phyloP scores from a whole-genome alignment of 768 basidiomycete genomes.

The Agaricus sinodeliciosus region DNA sequence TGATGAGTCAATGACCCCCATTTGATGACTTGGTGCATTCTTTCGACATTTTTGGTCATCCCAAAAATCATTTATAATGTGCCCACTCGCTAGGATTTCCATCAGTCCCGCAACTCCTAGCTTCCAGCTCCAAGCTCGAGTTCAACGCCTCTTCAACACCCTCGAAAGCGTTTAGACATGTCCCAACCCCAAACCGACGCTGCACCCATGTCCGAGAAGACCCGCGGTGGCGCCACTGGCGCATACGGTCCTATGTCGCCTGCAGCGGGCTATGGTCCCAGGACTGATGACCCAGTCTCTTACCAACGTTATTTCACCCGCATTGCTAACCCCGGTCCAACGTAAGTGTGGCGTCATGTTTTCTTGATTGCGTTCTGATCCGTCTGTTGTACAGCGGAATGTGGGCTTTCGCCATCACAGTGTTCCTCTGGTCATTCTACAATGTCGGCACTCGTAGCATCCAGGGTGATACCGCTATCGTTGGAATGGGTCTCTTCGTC shows the following conservation, averaged over 20 bases:
- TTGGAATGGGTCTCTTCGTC: slow-evolving; percentile 57
- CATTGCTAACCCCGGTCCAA: slow-evolving; percentile 12
- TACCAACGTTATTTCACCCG: slow-evolving; percentile 13
- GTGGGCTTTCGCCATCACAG: slow-evolving; percentile 53
- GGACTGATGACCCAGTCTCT: slow-evolving; percentile 12
- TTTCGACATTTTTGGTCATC: not conserved
- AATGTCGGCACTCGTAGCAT: slow-evolving; percentile 37
- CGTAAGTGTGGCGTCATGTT: slow-evolving; percentile 2
- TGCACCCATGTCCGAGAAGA: slow-evolving; percentile 8
- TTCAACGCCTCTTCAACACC: not conserved
- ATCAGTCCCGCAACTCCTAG: not conserved
- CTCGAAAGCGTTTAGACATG: not conserved
- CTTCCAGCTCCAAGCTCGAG: not conserved
- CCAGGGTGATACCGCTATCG: slow-evolving; percentile 36
- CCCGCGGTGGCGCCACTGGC: slow-evolving; percentile 8
- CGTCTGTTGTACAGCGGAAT: slow-evolving; percentile 34
- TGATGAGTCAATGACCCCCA: not conserved
- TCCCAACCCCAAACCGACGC: not conserved
- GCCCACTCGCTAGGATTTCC: no score
- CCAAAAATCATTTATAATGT: not conserved
- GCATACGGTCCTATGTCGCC: slow-evolving; percentile 10
- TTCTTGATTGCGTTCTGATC: not conserved
- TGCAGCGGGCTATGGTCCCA: slow-evolving; percentile 10
- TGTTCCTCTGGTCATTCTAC: slow-evolving; percentile 51
- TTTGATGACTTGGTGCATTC: no score